Conservation (phyloP, 1,139 yeast species). For the Pichia sp. region DNA sequence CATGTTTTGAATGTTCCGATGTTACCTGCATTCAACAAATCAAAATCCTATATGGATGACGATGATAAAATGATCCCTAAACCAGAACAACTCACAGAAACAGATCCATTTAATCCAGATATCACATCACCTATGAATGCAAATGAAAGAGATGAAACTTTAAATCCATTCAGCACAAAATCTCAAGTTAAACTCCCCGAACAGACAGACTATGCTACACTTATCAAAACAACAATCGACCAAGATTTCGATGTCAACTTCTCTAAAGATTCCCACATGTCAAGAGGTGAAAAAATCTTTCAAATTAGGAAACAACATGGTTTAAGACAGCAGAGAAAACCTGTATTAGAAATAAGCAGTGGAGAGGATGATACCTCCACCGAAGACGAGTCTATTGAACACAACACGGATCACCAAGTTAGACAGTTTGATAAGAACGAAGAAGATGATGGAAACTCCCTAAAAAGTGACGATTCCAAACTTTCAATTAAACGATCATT, state of each 20-base stretch:
- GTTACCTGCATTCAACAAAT: slow-evolving; percentile 19
- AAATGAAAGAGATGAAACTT: not conserved
- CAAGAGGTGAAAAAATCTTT: slow-evolving; percentile 8
- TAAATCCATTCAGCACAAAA: not conserved
- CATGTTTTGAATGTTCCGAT: slow-evolving; percentile 18
- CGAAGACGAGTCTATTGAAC: slow-evolving; percentile 25
- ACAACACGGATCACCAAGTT: not conserved
- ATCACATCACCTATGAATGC: not conserved
- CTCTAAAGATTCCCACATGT: slow-evolving; percentile 22
- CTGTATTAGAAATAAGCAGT: slow-evolving; percentile 11
- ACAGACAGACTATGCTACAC: not conserved
- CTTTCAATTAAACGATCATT: slow-evolving; percentile 8
- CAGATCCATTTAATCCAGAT: not conserved
- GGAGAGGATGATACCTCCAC: slow-evolving; percentile 28
- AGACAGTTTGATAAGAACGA: not conserved
- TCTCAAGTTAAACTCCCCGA: not conserved
- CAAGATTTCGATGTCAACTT: slow-evolving; percentile 33
- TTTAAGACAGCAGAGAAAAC: slow-evolving; percentile 3
- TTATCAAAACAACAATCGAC: slow-evolving; percentile 17
- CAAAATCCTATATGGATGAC: too few species aligned
- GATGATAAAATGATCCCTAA: too few species aligned
- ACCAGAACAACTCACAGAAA: not conserved
- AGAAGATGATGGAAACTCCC: slow-evolving; percentile 8
- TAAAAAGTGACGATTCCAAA: slow-evolving; percentile 6
- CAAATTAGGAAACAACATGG: slow-evolving; percentile 14